Base-by-base conservation (phyloP, 176 grass and related monocot species). In the Triticum monococcum region DNA sequence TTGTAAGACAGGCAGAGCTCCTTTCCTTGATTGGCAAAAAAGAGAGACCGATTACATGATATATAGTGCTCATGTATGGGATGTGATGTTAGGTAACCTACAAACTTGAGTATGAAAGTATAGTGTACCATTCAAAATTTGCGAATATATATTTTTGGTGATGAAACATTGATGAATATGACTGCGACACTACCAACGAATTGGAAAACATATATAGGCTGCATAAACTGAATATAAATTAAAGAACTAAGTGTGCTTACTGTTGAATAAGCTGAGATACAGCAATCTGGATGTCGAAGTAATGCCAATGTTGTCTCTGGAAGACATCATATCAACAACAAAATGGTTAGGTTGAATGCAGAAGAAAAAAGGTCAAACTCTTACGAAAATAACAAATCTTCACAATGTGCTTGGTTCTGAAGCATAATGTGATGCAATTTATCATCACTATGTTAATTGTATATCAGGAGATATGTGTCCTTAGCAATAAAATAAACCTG, bases 211-310 rank as follows among this genome's bases (percentile, higher is more conserved):
- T 26, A 54, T 0, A 72, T 40, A 79, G 10, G 2, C 23, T 63
- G n/a, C 31, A 31, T 30, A 69, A 82, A 41, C 26, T 71, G 38
- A 70, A 79, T 45, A 84, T 28, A 84, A 83, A 82, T 4, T 75
- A 17, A 90, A 89, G 28, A 12, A 83, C 32, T 36, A 70, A 66
- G 41, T 33, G 73, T 37, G 7, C 90, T 64, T 94, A 99, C 97
- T 40, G 94, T 93, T 70, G 97, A 99, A 57, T 99, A 96, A 75
- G 92, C 94, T 89, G 94, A 99, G 68, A 99, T 96, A 81, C 94
- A 99, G 57, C 97, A 99, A 90, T 99, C 97, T 22, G 97, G 97
- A 96, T 96, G 94, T 8, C 97, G 87, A 83, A 99, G 94, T 80
- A 99, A 89, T 90, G 97, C 90, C 83, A 99, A 90, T 62, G 90